Conservation (phyloP, 1,139 yeast species). For the Meyerozyma carpophila region DNA sequence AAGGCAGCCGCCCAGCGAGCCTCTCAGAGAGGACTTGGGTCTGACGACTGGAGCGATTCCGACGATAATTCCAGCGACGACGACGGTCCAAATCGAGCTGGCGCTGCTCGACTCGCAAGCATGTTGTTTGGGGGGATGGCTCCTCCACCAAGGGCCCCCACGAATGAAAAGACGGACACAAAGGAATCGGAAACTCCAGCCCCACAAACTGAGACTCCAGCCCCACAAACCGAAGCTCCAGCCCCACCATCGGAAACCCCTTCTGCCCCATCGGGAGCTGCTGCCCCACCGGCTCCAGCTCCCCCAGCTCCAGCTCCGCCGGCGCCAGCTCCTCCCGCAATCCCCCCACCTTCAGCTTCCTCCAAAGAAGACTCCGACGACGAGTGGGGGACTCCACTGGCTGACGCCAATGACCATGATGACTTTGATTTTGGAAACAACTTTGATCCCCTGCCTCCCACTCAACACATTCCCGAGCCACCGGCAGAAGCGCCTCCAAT, state of each 20-base stretch:
- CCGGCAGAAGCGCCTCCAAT: conserved; percentile 15
- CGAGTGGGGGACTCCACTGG: conserved; percentile 11
- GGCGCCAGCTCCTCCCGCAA: conserved; percentile 5
- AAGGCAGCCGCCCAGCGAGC: conserved; percentile 62
- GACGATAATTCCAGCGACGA: conserved; percentile 52
- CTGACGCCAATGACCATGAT: conserved; percentile 2
- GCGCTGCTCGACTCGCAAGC: conserved; percentile 61
- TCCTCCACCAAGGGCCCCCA: conserved; percentile 28
- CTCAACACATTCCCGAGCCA: conserved; percentile 10
- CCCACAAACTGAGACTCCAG: conserved; percentile 3
- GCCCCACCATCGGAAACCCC: no score
- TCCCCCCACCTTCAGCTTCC: conserved; percentile 5
- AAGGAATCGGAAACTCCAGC: neutral
- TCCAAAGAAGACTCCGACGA: conserved; percentile 6
- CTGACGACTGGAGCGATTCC: conserved; percentile 57
- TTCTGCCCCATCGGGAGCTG: no score
- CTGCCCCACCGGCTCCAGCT: no score
- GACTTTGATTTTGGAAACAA: neutral
- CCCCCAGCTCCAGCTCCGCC: conserved; percentile 11
- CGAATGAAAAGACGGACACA: conserved; percentile 5
- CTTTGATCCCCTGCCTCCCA: conserved; percentile 12
- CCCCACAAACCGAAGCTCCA: conserved; percentile 4
- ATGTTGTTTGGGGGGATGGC: conserved; percentile 61
- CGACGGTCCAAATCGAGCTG: conserved; percentile 45
- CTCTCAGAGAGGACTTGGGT: conserved; percentile 54